These are phyloP conservation scores for Globisporangium takayamanum DNA, from an alignment of 352 stramenopile genomes.

Conservation along the genomic window DNA sequence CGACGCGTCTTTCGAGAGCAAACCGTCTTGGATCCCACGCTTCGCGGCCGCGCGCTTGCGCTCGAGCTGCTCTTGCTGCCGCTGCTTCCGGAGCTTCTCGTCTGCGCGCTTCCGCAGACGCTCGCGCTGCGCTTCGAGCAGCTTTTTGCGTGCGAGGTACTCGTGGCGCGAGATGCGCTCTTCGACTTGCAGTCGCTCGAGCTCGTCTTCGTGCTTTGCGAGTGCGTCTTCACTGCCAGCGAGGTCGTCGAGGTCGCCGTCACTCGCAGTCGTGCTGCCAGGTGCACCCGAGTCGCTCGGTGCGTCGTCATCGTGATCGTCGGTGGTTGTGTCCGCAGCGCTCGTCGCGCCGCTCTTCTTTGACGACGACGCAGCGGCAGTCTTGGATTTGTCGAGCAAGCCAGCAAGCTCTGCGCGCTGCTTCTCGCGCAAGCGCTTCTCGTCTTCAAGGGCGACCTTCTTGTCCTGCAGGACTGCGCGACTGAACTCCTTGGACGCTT, in stretches of 20 bases:
- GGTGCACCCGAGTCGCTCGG: conserved; percentile 30
- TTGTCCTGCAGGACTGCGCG: conserved; percentile 53
- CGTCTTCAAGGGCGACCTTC: conserved; percentile 64
- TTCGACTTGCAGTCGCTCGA: conserved; percentile 55
- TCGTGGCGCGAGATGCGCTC: conserved; percentile 74
- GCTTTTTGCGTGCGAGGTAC: conserved; percentile 72
- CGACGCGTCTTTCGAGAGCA: conserved; percentile 51
- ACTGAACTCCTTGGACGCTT: conserved; percentile 72
- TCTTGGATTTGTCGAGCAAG: conserved; percentile 47
- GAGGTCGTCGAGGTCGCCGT: conserved; percentile 63
- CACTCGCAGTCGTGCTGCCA: conserved; percentile 18
- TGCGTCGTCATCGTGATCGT: conserved; percentile 31
- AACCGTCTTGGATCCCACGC: conserved; percentile 55
- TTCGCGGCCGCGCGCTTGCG: conserved; percentile 51
- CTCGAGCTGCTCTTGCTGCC: conserved; percentile 56
- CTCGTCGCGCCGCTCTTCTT: conserved; percentile 27
- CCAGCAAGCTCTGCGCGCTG: conserved; percentile 55
- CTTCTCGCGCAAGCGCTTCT: conserved; percentile 76
- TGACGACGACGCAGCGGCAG: neutral
- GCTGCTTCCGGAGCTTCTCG: conserved; percentile 59
- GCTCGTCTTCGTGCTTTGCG: conserved; percentile 63
- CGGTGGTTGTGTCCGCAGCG: neutral
- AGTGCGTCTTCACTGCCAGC: conserved; percentile 51
- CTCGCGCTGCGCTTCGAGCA: conserved; percentile 61
- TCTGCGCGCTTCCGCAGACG: conserved; percentile 46